phyloP scores from a whole-genome alignment of 2,329 filamentous ascomycete genomes.

The Thielaviopsis cerberus region DNA sequence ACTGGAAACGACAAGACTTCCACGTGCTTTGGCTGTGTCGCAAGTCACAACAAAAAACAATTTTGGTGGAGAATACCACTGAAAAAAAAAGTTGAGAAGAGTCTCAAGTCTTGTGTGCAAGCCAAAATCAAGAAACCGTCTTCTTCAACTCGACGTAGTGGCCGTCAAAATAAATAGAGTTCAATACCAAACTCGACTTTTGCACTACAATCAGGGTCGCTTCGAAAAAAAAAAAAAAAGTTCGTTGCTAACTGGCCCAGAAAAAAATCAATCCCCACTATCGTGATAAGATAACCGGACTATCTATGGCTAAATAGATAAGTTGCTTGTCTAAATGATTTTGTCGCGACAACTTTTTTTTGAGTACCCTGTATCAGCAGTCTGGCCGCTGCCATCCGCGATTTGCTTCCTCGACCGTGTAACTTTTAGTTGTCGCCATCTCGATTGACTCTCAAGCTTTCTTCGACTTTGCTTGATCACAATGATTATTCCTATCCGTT shows the following conservation, averaged over 20 bases:
- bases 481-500: slow-evolving; percentile 98
- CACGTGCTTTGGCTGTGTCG: neutral
- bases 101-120: neutral
- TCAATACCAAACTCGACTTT: neutral
- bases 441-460: neutral
- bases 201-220: neutral
- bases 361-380: neutral
- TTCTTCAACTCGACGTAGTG: neutral
- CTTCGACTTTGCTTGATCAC: slow-evolving; percentile 20
- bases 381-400: neutral
- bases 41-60: neutral
- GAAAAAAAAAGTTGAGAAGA: neutral
- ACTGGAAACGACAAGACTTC: neutral
- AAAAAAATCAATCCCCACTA: slow-evolving; percentile 12
- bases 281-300: slow-evolving; percentile 11
- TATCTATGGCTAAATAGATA: slow-evolving; percentile 6
- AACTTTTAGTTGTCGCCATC: neutral
- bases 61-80: neutral
- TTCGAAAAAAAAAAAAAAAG: slow-evolving; percentile 11
- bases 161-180: neutral
- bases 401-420: neutral
- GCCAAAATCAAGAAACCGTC: neutral
- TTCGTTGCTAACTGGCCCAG: slow-evolving; percentile 5
- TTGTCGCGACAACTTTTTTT: slow-evolving; percentile 10
- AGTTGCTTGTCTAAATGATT: neutral